Conservation (phyloP, 2,329 filamentous ascomycete species). For the Fusarium nelsonii region DNA sequence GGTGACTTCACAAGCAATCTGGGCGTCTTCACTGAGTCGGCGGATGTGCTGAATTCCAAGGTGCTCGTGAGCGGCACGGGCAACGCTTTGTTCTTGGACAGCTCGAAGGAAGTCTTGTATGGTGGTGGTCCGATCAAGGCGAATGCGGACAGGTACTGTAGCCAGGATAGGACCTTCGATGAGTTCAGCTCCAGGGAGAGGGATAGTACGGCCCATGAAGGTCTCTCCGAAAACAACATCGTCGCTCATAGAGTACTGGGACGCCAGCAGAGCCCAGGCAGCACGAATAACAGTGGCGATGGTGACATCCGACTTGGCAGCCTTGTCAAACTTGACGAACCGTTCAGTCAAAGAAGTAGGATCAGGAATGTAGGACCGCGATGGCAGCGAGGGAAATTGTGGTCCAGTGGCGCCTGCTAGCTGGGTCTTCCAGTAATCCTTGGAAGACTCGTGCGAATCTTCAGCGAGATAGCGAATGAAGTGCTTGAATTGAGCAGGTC, state of each 20-base stretch:
- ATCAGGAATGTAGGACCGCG: conserved; percentile 44
- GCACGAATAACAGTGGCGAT: conserved; percentile 46
- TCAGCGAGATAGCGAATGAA: conserved; percentile 43
- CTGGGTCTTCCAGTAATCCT: conserved; percentile 44
- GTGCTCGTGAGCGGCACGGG: conserved; percentile 49
- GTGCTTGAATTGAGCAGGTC: conserved; percentile 47
- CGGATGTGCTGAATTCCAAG: conserved; percentile 54
- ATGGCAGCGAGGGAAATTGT: conserved; percentile 44
- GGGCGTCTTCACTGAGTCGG: conserved; percentile 61
- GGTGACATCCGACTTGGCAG: conserved; percentile 38
- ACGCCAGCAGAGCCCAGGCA: conserved; percentile 48
- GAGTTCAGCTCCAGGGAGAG: conserved; percentile 47
- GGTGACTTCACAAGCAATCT: conserved; percentile 67
- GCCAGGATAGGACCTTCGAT: conserved; percentile 50
- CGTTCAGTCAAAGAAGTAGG: conserved; percentile 38
- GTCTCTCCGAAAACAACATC: conserved; percentile 50
- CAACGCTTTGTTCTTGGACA: conserved; percentile 48
- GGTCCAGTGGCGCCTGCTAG: conserved; percentile 43
- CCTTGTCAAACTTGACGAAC: conserved; percentile 38
- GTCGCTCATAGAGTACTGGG: conserved; percentile 47
- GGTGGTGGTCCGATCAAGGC: conserved; percentile 41
- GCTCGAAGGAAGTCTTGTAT: conserved; percentile 44
- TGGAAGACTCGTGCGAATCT: conserved; percentile 36
- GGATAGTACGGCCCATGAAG: conserved; percentile 48
- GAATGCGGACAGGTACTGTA: conserved; percentile 44